Evolutionary conservation across 164 flowering plant genomes (phyloP), one percentile per base, ranked within the genome.

Genomic region (Santalum album): DNA sequence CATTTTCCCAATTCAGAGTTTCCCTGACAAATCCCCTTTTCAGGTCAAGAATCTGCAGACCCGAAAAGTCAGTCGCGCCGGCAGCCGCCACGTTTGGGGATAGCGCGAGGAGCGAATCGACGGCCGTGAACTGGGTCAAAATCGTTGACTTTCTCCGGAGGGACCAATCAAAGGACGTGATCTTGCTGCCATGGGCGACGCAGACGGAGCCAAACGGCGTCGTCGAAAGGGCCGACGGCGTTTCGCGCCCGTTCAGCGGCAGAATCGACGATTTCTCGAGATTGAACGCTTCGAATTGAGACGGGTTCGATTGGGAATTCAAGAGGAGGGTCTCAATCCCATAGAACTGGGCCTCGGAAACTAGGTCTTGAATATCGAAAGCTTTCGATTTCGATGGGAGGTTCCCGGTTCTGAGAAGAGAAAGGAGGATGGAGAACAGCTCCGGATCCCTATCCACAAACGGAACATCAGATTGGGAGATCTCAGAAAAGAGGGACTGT

Each of bases 361-460:
- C 70, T 7, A 94, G 58, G 52, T 84, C 95, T 53, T 86, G 77
- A 3, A 84, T 52, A 59, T 94, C 92, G 52, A 84, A 75, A 48
- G 62, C 54, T 50, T 69, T 81, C 24, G 87, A 78, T 52, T 75
- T 85, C 1, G 96, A 90, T 0, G 97, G 97, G 0, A 94, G 79
- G 57, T 74, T 73, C 12, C 95, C 96, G 1, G 87, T 85, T 45
- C 97, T 62, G 47, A 90, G 75, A 7, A 94, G 80, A 21, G 92
- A 85, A 3, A 94, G 78, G 7, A 94, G 68, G 57, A 86, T 39
- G 9, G 99, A 86, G 69, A 92, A 92, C 21, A 89, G 60, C 21
- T 87, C 87, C 1, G 97, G 99, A 64, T 92, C 99, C 47, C 97
- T 78, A 64, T 90, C 99, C 21, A 94, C 64, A 68, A 94, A 94